Evolutionary conservation across 176 grass and related monocot genomes (phyloP), one percentile per base, ranked within the genome.

Genomic region (Eleusine indica): DNA sequence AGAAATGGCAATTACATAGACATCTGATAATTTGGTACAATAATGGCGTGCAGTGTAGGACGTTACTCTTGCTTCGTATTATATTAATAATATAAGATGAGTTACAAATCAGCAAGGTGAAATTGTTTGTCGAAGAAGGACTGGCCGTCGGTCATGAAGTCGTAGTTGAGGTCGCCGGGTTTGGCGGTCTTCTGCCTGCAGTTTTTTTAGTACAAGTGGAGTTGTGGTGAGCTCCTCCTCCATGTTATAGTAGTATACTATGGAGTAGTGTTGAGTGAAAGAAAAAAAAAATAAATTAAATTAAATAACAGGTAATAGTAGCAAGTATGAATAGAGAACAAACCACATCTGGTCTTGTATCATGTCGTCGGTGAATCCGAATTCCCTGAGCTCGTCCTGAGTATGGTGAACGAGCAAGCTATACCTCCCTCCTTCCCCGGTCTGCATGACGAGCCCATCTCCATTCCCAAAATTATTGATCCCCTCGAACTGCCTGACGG

Each of bases 361-460:
- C 90, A 95, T 95, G 3, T 86, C 80, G 21, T 92, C 83, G 3
- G 90, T 92, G 8, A 95, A 48, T 0, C 93, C 90, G 39, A 89
- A 95, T 5, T n/a, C 80, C 46, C 47, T 61, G 28, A 95, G 90
- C 61, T 95, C 71, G 37, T 92, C 93, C 13, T 80, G 80, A 10
- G 83, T 79, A 49, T 95, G 93, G 78, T 95, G 90, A 19, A 92
- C 90, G 9, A 95, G 93, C 22, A 95, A 80, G 83, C 93, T 95
- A 70, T 95, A 95, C 76, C 93, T 74, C 3, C 90, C 90, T 0
- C 88, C 90, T 0, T 68, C 9, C 0, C 93, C 93, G 3, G 90
- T 87, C 82, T 95, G 93, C 93, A 95, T 95, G 29, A 95, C 90
- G 32, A 92, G 25, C 44, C 83, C 69, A 51, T 83, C 90, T 43